Base-by-base conservation (phyloP, 2,329 filamentous ascomycete species). In the Alternaria infectoria region DNA sequence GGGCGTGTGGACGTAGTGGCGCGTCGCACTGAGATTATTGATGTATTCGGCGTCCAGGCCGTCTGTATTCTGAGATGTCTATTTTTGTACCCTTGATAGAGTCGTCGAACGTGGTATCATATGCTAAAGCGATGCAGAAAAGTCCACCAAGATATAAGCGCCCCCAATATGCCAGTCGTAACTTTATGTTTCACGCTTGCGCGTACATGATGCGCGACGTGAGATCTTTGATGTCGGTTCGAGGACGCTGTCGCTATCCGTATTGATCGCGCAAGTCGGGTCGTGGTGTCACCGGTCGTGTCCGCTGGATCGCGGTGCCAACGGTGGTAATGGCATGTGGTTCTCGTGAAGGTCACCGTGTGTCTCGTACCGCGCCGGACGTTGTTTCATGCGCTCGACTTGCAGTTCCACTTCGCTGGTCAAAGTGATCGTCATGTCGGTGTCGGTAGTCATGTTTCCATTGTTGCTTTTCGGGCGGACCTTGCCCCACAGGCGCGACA, bases 361-460 rank as follows among this genome's bases (percentile, higher is more conserved):
- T 19, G 17, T 50, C 3, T 46, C 43, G 36, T 51, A n/a, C 13
- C 21, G 26, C 9, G 57, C 47, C 9, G 17, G 25, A 21, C 55
- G 57, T 17, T 15, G 54, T 12, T 54, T 61, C 17, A 61, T 66
- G 2, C 61, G 55, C 26, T 69, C 67, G 19, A 63, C 64, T 10
- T 68, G 63, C 2, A 70, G 46, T 26, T 72, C 59, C 15, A 72
- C 46, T 26, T 72, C 69, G 8, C 66, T 68, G 0, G 67, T 71
- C 54, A 62, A 57, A 2, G 68, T 73, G 17, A 72, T 73, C 2
- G 69, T 69, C 67, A 73, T 69, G n/a, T 69, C 69, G 6, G 63
- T 44, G 19, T 57, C 55, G 11, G 44, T 44, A 1, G 54, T 23
- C 36, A 40, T 40, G 5, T 17, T 26, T 50, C 47, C 1, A 56